Base-by-base conservation (phyloP, 768 basidiomycete genomes). In the Dentipellis fragilis region DNA sequence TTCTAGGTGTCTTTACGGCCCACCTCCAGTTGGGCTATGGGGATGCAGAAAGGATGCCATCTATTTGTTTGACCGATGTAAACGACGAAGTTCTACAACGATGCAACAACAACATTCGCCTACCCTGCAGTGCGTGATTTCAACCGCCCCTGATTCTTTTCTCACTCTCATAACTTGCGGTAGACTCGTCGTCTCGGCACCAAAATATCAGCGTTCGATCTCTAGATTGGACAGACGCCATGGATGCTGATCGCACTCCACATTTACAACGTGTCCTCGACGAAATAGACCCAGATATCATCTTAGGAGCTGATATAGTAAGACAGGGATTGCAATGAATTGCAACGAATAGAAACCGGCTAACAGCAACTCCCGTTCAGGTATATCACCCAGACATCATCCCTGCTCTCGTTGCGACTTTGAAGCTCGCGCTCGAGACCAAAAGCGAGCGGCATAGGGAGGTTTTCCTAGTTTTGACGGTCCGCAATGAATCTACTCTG, bases 291-390 rank as follows among this genome's bases (percentile, higher is more conserved):
- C 72, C 79, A 2, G 81, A 87, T 50, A 54, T 89, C 8, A 71
- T 91, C 38, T 63, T 92, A 0, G 88, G 89, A 8, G 83, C 89
- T 42, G 89, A 92, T 64, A 72, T 89, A 49, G 79, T 45, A 36
- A 35, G 29, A 37, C 12, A 16, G 6, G 11, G 34, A 29, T 6
- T 35, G 38, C 35, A 36, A 14, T 49, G 23, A 21, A 29, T 6
- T 35, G 38, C 35, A 36, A 14, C 42, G 23, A 21, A 29, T 6
- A 29, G 29, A 6, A 29, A 29, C 29, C 29, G 6, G 40, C 40
- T 14, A 14, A 14, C 8, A 14, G 14, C 4, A 14, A 2, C 19
- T 19, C 40, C 19, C 40, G 9, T 19, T 9, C 14, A 59, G 54
- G 35, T 59, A n/a, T 60, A 57, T 36, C 49, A 53, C 29, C 56